A percentile compares a stretch with the other conserved stretches of the same genome.
These are phyloP conservation scores for Diaporthe aspalathi DNA, from an alignment of 2,329 filamentous ascomycete species.

Conservation along the genomic window DNA sequence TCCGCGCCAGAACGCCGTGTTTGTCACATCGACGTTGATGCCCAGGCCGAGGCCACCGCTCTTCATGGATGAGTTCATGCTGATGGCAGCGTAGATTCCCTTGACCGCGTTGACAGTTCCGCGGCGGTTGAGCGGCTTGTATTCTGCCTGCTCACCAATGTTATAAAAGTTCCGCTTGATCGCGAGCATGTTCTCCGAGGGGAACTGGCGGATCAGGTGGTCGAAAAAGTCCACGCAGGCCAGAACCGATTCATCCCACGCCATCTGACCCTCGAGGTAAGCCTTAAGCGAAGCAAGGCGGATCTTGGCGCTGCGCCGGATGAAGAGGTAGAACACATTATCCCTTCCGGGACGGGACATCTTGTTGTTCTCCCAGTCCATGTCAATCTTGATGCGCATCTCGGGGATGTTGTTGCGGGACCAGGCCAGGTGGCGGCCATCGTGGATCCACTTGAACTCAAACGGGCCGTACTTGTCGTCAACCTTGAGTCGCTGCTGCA, in stretches of 20 bases:
- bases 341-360: conserved; percentile 47
- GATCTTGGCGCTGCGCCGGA: conserved; percentile 75
- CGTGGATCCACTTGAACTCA: conserved; percentile 72
- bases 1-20: conserved; percentile 84
- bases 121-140: conserved; percentile 64
- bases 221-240: conserved; percentile 91
- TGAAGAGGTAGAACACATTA: conserved; percentile 69
- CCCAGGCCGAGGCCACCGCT: conserved; percentile 71
- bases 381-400: conserved; percentile 72
- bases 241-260: conserved; percentile 75
- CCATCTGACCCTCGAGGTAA: conserved; percentile 72
- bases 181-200: conserved; percentile 72
- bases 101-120: conserved; percentile 78
- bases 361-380: conserved; percentile 71
- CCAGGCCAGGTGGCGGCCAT: conserved; percentile 91
- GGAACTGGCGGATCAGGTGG: conserved; percentile 85
- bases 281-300: conserved; percentile 72
- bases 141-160: conserved; percentile 53
- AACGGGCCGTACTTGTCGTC: conserved; percentile 51
- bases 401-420: conserved; percentile 55
- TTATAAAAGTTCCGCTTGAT: conserved; percentile 90
- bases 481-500: conserved; percentile 63
- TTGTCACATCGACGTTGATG: conserved; percentile 91
- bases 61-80: conserved; percentile 68
- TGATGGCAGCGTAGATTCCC: conserved; percentile 88